Base-by-base conservation (phyloP, 2,329 filamentous ascomycete species). In the Chaetomium sp. region DNA sequence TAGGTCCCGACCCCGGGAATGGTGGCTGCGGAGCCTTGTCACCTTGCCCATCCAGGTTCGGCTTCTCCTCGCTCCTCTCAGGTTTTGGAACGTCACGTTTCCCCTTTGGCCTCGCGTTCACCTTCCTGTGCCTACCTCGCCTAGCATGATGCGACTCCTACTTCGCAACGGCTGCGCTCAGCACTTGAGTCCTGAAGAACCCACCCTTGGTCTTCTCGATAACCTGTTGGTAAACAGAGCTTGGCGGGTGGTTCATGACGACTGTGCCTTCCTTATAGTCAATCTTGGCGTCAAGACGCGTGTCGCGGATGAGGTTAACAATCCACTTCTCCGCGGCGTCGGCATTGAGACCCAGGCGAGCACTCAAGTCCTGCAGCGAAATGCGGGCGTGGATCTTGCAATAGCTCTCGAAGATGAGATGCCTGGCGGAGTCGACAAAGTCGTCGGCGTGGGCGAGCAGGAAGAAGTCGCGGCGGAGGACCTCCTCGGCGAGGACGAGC, bases 241-340 rank as follows among this genome's bases (percentile, higher is more conserved):
- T 94, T 60, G 94, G 92, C 51, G 92, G 94, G 77, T 99, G 94
- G 79, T 99, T 97, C 92, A 99, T 99, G 66, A 97, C 85, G 52
- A 99, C 94, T 53, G 94, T 97, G 69, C 94, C 94, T 76, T 95
- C 89, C 79, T 97, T 90, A 78, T 95, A 96, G 77, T 99, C 94
- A 71, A 97, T 97, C 84, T 99, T 99, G 68, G 94, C 94, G 70
- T 99, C 94, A 61, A 99, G 88, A 61, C 91, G 84, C 32, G 94
- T 99, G 76, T 99, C 94, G 62, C 94, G 87, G 75, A 99, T 99
- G 62, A 99, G 82, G 79, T 99, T 99, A 67, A 99, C 94, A 69
- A 99, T 99, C 94, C 94, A 99, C 80, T 99, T 99, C 84, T 99
- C 94, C 67, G 94, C 94, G 69, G 97, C 94, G 69, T 95, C 90